Conservation (phyloP, 495 filamentous ascomycete species). For the Halenospora varia region DNA sequence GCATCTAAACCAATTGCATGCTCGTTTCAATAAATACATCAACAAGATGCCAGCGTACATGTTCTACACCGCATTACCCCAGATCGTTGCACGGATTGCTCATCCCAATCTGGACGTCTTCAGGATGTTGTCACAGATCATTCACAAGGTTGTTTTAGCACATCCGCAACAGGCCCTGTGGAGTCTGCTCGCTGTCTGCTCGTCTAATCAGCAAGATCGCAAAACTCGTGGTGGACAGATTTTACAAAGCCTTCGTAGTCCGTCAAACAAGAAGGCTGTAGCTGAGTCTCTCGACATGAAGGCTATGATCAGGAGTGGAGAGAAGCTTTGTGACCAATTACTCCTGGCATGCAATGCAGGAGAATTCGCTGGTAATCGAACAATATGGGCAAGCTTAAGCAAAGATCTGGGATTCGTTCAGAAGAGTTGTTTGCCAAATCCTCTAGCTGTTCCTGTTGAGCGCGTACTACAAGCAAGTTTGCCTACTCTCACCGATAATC, state of each 20-base stretch:
- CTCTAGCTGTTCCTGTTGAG: constrained; percentile 84
- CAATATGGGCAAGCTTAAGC: constrained; percentile 61
- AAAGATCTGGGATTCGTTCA: constrained; percentile 79
- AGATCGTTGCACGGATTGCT: constrained; percentile 87
- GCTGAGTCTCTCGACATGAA: constrained; percentile 49
- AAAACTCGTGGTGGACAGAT: constrained; percentile 48
- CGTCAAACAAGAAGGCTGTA: constrained; percentile 32
- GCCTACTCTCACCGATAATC: constrained; percentile 65
- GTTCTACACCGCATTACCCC: constrained; percentile 88
- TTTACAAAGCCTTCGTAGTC: constrained; percentile 36
- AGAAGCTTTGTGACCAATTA: constrained; percentile 80
- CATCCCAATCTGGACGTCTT: constrained; percentile 77
- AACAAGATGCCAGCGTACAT: constrained; percentile 76
- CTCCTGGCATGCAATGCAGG: constrained; percentile 76
- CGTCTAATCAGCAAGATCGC: constrained; percentile 47
- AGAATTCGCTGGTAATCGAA: constrained; percentile 60
- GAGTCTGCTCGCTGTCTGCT: constrained; percentile 80
- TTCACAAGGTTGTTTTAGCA: constrained; percentile 70
- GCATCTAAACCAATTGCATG: constrained; percentile 67
- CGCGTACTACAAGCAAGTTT: constrained; percentile 76
- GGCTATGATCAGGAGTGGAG: constrained; percentile 67
- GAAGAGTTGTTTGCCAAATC: constrained; percentile 71
- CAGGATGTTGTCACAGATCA: constrained; percentile 67
- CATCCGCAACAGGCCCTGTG: constrained; percentile 93
- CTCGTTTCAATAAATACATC: constrained; percentile 68